Conservation (phyloP, 257 asterid genomes). For the Solanum bulbocastanum region DNA sequence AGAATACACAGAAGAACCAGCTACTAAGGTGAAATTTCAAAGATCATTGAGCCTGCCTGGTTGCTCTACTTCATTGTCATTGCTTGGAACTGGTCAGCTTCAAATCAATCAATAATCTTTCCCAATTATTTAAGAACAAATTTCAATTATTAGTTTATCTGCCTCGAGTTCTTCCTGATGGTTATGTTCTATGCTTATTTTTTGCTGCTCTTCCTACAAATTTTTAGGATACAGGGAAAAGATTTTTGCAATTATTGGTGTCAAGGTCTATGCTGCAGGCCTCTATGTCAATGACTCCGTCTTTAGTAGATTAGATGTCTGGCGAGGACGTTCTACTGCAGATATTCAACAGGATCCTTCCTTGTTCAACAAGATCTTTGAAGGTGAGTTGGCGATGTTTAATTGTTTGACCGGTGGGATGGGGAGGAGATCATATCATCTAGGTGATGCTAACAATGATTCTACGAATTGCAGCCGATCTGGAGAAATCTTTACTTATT, state of each 20-base stretch:
- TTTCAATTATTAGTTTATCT: not conserved
- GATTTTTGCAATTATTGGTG: conserved; percentile 78
- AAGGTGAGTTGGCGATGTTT: conserved; percentile 16
- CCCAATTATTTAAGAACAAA: not conserved
- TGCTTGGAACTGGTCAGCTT: conserved; percentile 77
- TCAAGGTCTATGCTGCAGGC: conserved; percentile 89
- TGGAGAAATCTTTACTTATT: conserved; percentile 72
- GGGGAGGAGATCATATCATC: too few relatives aligned
- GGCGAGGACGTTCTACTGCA: conserved; percentile 54
- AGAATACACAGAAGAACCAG: conserved; percentile 60
- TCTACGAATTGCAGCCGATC: conserved; percentile 49
- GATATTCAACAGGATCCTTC: conserved; percentile 51
- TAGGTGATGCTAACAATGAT: not conserved
- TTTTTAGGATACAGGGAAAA: conserved; percentile 77
- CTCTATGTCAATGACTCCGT: conserved; percentile 45
- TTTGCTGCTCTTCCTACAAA: conserved; percentile 2
- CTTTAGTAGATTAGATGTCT: conserved; percentile 41
- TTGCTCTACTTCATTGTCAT: conserved; percentile 46
- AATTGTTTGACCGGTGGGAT: not conserved
- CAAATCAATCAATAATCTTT: not conserved
- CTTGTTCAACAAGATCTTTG: conserved; percentile 48
- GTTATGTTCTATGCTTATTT: conserved; percentile 2
- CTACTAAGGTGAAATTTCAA: conserved; percentile 72
- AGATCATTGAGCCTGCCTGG: conserved; percentile 63
- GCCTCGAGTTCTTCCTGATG: not conserved